phyloP scores from a whole-genome alignment of 2,329 filamentous ascomycete genomes.

The Ascochyta pisi region DNA sequence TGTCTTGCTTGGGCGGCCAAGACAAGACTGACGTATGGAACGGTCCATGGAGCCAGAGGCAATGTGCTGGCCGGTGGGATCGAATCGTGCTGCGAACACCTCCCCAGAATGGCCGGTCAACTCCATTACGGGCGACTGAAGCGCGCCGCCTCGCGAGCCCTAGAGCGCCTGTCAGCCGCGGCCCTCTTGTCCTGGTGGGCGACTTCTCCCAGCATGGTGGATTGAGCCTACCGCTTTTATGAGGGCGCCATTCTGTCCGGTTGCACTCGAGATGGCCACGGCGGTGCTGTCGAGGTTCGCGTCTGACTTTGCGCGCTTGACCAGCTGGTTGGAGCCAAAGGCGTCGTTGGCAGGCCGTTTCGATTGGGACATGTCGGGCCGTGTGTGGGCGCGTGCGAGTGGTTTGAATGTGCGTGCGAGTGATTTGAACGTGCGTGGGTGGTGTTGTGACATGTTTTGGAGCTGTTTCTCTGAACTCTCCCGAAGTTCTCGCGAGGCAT shows the following conservation, averaged over 20 bases:
- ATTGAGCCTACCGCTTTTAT: slow-evolving; percentile 68
- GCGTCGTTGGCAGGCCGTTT: slow-evolving; percentile 90
- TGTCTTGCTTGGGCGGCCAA: slow-evolving; percentile 10
- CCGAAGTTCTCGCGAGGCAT: slow-evolving; percentile 14
- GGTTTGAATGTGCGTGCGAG: no score
- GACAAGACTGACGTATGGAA: slow-evolving; percentile 72
- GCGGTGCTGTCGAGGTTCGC: slow-evolving; percentile 61
- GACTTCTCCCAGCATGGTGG: slow-evolving; percentile 46
- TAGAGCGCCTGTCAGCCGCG: slow-evolving; percentile 53
- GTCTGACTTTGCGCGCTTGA: slow-evolving; percentile 86
- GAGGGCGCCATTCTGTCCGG: slow-evolving; percentile 66
- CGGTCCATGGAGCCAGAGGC: slow-evolving; percentile 96
- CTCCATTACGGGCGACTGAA: slow-evolving; percentile 94
- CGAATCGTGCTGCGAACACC: slow-evolving; percentile 89
- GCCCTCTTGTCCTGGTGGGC: slow-evolving; percentile 23
- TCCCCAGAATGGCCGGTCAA: slow-evolving; percentile 80
- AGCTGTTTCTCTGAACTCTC: slow-evolving; percentile 10
- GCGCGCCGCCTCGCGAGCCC: slow-evolving; percentile 78
- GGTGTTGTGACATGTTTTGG: slow-evolving; percentile 8
- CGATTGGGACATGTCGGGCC: slow-evolving; percentile 76
- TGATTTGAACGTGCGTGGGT: neutral
- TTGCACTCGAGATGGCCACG: slow-evolving; percentile 64
- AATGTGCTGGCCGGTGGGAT: slow-evolving; percentile 84
- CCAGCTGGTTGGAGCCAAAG: slow-evolving; percentile 78
- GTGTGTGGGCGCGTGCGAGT: slow-evolving; percentile 3